Evolutionary conservation across 441 rosid genomes (phyloP), one percentile per base, ranked within the genome.

Genomic region (Populus hybrid): DNA sequence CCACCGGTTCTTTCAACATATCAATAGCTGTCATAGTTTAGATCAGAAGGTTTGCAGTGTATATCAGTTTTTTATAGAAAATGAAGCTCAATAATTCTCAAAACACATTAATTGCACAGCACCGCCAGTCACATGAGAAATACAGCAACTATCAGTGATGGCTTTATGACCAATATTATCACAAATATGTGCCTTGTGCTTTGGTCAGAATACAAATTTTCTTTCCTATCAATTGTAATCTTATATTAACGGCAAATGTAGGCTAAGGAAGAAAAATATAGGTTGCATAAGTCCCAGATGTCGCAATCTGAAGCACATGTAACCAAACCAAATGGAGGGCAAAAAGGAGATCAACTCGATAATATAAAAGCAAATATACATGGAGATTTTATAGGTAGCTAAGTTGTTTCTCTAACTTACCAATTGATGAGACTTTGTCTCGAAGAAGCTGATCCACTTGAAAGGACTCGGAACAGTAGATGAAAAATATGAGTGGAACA

Each of bases 391-490:
- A 45, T 28, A 59, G 24, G 33, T 29, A 74, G 73, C 71, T n/a
- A 67, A 69, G 56, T 45, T 4, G 10, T 11, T 29, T 61, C 76
- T 75, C 76, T 75, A 71, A 88, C 97, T 85, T 82, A 92, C 98
- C 99, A 74, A 94, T 89, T 50, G 92, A 89, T 68, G 89, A 87
- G 82, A 88, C 83, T 82, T 86, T 87, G 21, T 90, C 93, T 78
- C 82, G 78, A 76, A 94, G 78, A 5, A 77, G 70, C 40, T 72
- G 69, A 77, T 84, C 86, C 77, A 75, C 82, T 76, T 76, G 88
- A 67, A 56, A 83, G 64, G 86, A 79, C 72, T 88, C 88, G 23
- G 88, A 76, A 82, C 87, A 79, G 78, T 84, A 83, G 59, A 89
- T 50, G 71, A 82, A 89, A 84, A 91, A 84, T 35, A 82, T 77